These are phyloP conservation scores for Lichtheimia corymbifera DNA, from an alignment of 371 early-diverging fungal genomes.

Conservation along the genomic window DNA sequence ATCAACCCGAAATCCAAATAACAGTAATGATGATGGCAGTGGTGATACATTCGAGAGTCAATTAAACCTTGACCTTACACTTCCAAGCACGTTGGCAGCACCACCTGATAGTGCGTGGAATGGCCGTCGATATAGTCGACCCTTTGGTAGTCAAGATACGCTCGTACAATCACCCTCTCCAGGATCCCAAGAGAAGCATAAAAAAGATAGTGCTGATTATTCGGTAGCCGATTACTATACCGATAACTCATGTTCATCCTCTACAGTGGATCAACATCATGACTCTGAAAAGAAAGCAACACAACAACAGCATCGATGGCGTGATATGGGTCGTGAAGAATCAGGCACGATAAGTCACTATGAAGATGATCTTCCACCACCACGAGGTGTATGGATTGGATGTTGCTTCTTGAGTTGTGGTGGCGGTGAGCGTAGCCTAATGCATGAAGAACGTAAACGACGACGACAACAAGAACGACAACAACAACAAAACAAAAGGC, in stretches of 20 bases:
- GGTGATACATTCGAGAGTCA: constrained; percentile 10
- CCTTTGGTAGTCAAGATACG: constrained; percentile 51
- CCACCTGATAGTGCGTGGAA: neutral
- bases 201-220: constrained; percentile 5
- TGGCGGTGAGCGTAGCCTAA: no score
- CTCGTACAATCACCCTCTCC: constrained; percentile 26
- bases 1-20: constrained; percentile 14
- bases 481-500: constrained; percentile 13
- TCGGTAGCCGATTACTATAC: constrained; percentile 12
- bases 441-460: neutral
- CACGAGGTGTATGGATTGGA: constrained; percentile 38
- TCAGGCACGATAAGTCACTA: neutral
- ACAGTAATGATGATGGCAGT: constrained; percentile 5
- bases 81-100: constrained; percentile 11
- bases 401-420: constrained; percentile 44
- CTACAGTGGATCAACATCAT: constrained; percentile 7
- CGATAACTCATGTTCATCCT: constrained; percentile 9
- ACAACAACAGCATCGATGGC: constrained; percentile 3
- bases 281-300: constrained; percentile 1
- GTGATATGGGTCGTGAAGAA: constrained; percentile 1
- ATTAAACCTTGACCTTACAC: constrained; percentile 16
- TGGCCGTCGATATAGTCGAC: constrained; percentile 18
- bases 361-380: neutral
- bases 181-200: neutral
- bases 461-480: constrained; percentile 8